Base-by-base conservation (phyloP, 108 stramenopile genomes). In the Stephanodiscus triporus region DNA sequence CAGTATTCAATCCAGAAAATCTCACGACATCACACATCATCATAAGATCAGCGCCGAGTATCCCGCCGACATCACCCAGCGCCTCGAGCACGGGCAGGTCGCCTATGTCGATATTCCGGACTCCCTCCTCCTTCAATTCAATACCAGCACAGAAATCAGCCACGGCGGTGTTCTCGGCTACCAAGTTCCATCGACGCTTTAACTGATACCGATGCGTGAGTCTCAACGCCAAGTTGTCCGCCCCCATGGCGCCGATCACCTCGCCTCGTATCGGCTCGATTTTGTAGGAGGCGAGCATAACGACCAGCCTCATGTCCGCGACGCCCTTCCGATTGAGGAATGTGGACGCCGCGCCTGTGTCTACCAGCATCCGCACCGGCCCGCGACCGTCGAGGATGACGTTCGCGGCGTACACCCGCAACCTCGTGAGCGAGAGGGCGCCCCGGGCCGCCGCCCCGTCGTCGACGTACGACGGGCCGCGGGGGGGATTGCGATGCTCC, bases 261-360 rank as follows among this genome's bases (percentile, higher is more conserved):
- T 63, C 66, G 4, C 40, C 40, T 56, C 24, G 38, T 11, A 86
- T 72, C 30, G 64, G 66, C 20, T 86, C 50, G 4, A 93, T 70
- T 45, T 65, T 60, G 16, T 71, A 72, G 23, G 76, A 75, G 23
- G 73, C 34, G 1, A 1, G 11, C 17, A 45, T 27, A n/a, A n/a
- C 2, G 70, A 67, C n/a, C 14, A 91, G 68, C 10, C 79, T 79
- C 60, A 93, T 43, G 13, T 89, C 77, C 27, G 61, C 43, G 34
- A 91, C 67, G 4, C 92, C 92, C 24, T 83, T 87, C 87, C 87
- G 88, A 51, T 82, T 88, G 20, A 94, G 61, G 60, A 91, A 82
- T 0, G 83, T 85, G 16, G 53, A 67, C 6, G 90, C 70, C 3
- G 89, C 88, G 19, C 92, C 92, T 26, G 87, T 86, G 62, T 94